Evolutionary conservation across 805 yeast genomes (phyloP).

Genomic region (Metschnikowia vanudenii): DNA sequence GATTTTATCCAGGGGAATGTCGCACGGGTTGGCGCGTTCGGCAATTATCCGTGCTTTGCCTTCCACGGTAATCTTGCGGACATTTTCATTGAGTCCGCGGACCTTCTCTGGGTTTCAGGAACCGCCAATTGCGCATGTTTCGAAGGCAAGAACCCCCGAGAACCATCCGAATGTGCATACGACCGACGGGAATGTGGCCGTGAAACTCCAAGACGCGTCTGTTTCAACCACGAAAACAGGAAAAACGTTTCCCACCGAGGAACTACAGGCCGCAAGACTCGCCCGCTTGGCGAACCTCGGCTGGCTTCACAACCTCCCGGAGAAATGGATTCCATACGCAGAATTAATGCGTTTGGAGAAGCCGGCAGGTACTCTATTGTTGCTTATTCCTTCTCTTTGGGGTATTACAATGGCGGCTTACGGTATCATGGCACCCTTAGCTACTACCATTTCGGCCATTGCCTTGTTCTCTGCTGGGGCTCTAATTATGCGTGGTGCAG

Average conservation of each 20-base stretch:
- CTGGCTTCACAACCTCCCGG: constrained; percentile 63
- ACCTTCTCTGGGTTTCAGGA: constrained; percentile 11
- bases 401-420: constrained; percentile 88
- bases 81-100: constrained; percentile 1
- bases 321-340: constrained; percentile 80
- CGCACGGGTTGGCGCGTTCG: background rate
- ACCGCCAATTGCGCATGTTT: constrained; percentile 10
- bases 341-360: constrained; percentile 88
- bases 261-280: constrained; percentile 48
- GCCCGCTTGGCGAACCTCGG: constrained; percentile 47
- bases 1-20: background rate
- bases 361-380: constrained; percentile 91
- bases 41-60: constrained; percentile 1
- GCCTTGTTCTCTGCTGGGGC: constrained; percentile 81
- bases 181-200: background rate
- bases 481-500: constrained; percentile 93
- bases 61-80: background rate
- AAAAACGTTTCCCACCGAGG: constrained; percentile 36
- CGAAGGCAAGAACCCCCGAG: background rate
- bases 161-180: no score
- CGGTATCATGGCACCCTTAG: constrained; percentile 64
- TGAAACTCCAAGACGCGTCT: background rate
- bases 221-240: constrained; percentile 1
- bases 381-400: constrained; percentile 88
- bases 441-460: constrained; percentile 59